Conservation (phyloP, 2,329 filamentous ascomycete genomes). For the Arthroderma sp. region DNA sequence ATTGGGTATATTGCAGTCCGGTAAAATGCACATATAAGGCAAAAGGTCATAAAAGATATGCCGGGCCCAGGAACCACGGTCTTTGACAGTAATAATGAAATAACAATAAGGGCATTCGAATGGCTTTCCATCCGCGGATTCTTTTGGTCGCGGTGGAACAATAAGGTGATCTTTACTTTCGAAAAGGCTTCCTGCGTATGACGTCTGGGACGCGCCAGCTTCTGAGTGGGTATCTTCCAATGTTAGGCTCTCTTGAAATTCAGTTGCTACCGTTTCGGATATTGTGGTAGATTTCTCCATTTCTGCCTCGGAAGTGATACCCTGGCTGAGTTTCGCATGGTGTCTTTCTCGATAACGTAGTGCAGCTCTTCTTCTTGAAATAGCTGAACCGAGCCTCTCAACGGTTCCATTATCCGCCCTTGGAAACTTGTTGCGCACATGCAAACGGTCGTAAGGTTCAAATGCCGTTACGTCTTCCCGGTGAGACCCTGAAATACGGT, state of each 20-base stretch:
- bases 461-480: slow-evolving; percentile 5
- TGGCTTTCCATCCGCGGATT: slow-evolving; percentile 5
- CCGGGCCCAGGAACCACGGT: slow-evolving; percentile 18
- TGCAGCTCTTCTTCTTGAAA: slow-evolving; percentile 24
- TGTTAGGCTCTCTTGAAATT: no score
- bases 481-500: slow-evolving; percentile 14
- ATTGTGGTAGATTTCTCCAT: no score
- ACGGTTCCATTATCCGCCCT: slow-evolving; percentile 10
- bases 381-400: slow-evolving; percentile 20
- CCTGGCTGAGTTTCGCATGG: slow-evolving; percentile 13
- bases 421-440: slow-evolving; percentile 21
- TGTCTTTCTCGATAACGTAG: slow-evolving; percentile 28
- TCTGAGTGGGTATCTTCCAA: slow-evolving; percentile 1
- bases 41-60: slow-evolving; percentile 1
- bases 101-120: slow-evolving; percentile 4
- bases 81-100: slow-evolving; percentile 15
- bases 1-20: neutral
- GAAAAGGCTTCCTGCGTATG: neutral
- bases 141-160: slow-evolving; percentile 1
- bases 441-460: slow-evolving; percentile 6
- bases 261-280: no score
- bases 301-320: slow-evolving; percentile 11
- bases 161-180: neutral
- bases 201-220: neutral
- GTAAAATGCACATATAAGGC: slow-evolving; percentile 1